Percentiles rank a stretch among this genome's conserved stretches.
Evolutionary conservation across 192 early-diverging fungal genomes (phyloP).

Genomic region (Umbelopsis ramanniana): DNA sequence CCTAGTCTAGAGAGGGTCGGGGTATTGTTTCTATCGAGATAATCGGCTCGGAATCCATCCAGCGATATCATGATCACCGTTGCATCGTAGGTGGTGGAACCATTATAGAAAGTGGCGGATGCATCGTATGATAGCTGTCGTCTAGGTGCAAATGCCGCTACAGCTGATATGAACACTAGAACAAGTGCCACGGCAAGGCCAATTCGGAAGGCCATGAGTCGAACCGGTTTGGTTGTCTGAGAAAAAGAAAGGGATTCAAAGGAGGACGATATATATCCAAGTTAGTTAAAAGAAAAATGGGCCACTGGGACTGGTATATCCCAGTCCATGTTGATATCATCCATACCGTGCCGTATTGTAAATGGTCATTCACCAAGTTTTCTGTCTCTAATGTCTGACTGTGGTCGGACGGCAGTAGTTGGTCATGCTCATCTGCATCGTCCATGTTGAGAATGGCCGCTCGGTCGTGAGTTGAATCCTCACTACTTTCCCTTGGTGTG

Average conservation of each 20-base stretch:
- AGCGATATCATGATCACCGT: slow-evolving; percentile 84
- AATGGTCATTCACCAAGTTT: neutral
- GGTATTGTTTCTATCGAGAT: slow-evolving; percentile 74
- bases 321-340: neutral
- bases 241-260: neutral
- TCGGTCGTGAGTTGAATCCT: neutral
- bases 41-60: slow-evolving; percentile 88
- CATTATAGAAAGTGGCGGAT: slow-evolving; percentile 51
- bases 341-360: neutral
- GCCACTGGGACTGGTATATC: no score
- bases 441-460: neutral
- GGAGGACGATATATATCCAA: neutral
- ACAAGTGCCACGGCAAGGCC: neutral
- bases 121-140: neutral
- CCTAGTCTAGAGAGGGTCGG: slow-evolving; percentile 65
- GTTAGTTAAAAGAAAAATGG: no score
- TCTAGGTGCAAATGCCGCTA: slow-evolving; percentile 1
- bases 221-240: neutral
- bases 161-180: neutral
- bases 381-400: neutral
- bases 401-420: neutral
- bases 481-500: neutral
- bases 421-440: slow-evolving; percentile 7
- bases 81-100: slow-evolving; percentile 66
- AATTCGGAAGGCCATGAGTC: neutral